These are phyloP conservation scores for Leishmania martiniquensis DNA, from an alignment of 208 protist genomes.

Conservation along the genomic window DNA sequence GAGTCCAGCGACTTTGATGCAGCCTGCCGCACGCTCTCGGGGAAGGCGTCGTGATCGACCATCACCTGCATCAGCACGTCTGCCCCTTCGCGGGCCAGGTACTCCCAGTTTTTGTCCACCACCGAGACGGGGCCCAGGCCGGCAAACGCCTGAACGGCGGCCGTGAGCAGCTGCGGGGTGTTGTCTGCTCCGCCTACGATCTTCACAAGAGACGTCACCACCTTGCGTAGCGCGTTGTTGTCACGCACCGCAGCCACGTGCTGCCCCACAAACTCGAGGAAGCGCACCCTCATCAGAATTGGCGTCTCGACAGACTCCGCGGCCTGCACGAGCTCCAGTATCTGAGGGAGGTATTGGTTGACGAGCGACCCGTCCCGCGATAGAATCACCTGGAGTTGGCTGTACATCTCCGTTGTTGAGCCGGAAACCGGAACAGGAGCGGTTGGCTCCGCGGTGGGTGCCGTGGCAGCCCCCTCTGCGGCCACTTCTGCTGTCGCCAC, in stretches of 20 bases:
- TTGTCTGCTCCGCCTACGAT: conserved; percentile 78
- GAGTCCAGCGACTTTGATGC: conserved; percentile 74
- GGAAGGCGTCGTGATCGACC: conserved; percentile 81
- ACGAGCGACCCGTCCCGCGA: conserved; percentile 50
- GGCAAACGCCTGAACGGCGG: conserved; percentile 77
- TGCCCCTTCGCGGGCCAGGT: conserved; percentile 81
- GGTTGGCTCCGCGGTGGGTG: conserved; percentile 11
- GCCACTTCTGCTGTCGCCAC: neutral
- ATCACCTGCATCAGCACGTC: conserved; percentile 92
- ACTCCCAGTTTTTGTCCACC: conserved; percentile 82
- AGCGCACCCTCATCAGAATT: conserved; percentile 75
- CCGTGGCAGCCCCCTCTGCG: neutral
- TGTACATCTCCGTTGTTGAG: conserved; percentile 64
- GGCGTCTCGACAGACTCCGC: conserved; percentile 65
- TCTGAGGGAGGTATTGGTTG: conserved; percentile 54
- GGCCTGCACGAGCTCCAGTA: conserved; percentile 62
- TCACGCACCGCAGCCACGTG: conserved; percentile 68
- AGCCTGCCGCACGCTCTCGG: conserved; percentile 60
- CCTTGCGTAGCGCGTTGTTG: conserved; percentile 70
- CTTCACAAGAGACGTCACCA: conserved; percentile 82
- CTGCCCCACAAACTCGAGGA: conserved; percentile 72
- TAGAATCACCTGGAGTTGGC: conserved; percentile 63
- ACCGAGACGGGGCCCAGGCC: conserved; percentile 79
- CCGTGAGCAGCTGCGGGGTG: conserved; percentile 75
- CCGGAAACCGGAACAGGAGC: conserved; percentile 31